Percentiles rank a stretch among this genome's conserved stretches.
Conservation (phyloP, 208 protist genomes). For the Crithidia fasciculata region DNA sequence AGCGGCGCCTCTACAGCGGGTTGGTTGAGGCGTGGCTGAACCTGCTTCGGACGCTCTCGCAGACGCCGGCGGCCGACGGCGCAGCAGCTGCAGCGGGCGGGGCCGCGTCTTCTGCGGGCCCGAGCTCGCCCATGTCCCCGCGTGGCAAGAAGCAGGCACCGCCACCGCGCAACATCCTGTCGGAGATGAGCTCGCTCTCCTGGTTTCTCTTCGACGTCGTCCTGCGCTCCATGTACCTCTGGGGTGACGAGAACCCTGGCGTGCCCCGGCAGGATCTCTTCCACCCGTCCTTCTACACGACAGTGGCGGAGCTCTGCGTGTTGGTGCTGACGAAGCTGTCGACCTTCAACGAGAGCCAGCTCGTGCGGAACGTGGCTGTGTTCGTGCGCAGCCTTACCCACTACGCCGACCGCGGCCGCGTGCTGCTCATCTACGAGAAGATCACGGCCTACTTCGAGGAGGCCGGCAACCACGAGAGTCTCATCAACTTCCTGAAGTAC, state of each 20-base stretch:
- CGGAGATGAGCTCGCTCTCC: conserved; percentile 75
- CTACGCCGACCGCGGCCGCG: conserved; percentile 75
- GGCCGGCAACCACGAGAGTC: conserved; percentile 57
- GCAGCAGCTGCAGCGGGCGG: not conserved
- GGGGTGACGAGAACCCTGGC: conserved; percentile 63
- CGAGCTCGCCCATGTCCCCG: not conserved
- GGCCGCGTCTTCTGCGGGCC: not conserved
- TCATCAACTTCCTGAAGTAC: conserved; percentile 73
- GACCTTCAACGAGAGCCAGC: conserved; percentile 57
- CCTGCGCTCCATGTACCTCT: conserved; percentile 83
- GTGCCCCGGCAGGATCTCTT: conserved; percentile 58
- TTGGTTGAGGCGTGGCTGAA: conserved; percentile 73
- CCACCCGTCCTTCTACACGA: conserved; percentile 65
- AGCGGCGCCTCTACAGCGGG: conserved; percentile 74
- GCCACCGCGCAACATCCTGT: conserved; percentile 51
- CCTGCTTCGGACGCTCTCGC: conserved; percentile 42
- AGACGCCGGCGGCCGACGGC: not conserved
- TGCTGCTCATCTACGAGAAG: conserved; percentile 59
- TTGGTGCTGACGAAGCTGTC: conserved; percentile 57
- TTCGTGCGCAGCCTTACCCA: conserved; percentile 77
- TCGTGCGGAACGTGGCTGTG: conserved; percentile 70
- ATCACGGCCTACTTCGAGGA: conserved; percentile 69
- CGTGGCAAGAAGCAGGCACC: conserved; percentile 23
- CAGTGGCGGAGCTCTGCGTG: conserved; percentile 69
- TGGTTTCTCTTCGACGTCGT: conserved; percentile 91